Conservation (phyloP, 2,329 filamentous ascomycete genomes). For the Colletotrichum sp. region DNA sequence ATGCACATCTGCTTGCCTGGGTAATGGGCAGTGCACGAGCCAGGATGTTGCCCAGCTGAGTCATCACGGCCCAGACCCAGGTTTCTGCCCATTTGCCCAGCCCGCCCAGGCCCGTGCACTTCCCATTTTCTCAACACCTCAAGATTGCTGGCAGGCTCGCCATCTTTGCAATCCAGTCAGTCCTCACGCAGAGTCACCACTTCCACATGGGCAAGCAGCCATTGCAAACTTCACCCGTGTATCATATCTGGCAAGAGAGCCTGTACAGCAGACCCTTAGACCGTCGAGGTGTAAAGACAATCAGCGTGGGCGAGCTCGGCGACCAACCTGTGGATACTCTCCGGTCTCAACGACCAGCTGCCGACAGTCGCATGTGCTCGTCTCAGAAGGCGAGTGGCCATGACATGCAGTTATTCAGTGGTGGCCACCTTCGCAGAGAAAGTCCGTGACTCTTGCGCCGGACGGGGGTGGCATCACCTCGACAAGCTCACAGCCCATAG, state of each 20-base stretch:
- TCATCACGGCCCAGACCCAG: not conserved
- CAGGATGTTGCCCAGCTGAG: not conserved
- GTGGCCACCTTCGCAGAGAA: too few relatives aligned
- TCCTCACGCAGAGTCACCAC: not conserved
- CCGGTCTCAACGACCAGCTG: too few relatives aligned
- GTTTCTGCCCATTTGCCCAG: not conserved
- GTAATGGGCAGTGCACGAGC: not conserved
- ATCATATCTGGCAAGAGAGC: not conserved
- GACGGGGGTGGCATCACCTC: too few relatives aligned
- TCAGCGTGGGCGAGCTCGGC: too few relatives aligned
- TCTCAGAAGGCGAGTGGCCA: too few relatives aligned
- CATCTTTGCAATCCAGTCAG: not conserved
- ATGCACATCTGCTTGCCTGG: not conserved
- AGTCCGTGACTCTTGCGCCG: too few relatives aligned
- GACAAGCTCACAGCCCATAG: too few relatives aligned
- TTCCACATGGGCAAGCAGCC: not conserved
- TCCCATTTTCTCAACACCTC: not conserved
- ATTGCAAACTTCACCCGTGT: not conserved
- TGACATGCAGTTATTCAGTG: too few relatives aligned
- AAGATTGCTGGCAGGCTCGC: not conserved
- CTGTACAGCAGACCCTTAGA: not conserved
- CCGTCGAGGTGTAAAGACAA: too few relatives aligned
- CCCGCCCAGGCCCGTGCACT: not conserved
- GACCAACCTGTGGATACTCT: too few relatives aligned
- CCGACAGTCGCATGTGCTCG: too few relatives aligned